Base-by-base conservation (phyloP, 345 rosid species). In the Arabidopsis suecica region DNA sequence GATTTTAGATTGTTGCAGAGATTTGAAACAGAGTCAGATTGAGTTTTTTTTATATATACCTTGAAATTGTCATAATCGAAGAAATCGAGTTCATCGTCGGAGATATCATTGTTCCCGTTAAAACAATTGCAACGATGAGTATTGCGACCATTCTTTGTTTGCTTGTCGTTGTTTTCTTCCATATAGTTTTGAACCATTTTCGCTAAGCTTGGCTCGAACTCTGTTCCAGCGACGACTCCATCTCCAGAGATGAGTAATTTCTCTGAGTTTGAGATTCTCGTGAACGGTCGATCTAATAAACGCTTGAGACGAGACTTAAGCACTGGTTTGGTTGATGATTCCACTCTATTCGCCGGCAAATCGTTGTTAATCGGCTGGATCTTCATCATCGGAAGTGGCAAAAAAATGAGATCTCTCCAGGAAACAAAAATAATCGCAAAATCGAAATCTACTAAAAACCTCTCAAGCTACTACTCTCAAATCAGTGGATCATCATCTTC, bases 101-200 rank as follows among this genome's bases (percentile, higher is more conserved):
- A 89, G 83, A 91, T 89, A 59, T 86, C 96, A 12, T 82, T 89
- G 72, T 83, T 89, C 4, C 88, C 90, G 73, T 88, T 89, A 41
- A 94, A 94, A 85, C 97, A 91, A 71, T 90, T 91, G 82, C 96
- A 87, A 82, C 98, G 78, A 61, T 40, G 88, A 61, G 85, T 84
- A 28, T 28, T 28, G 4, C 93, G 88, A 61, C 85, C 85, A 57
- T 82, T 82, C 74, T 82, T 86, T 1, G 76, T 73, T 58, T 80
- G 93, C 88, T 86, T 91, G 80, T 94, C 97, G 86, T 82, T 86
- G 76, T 74, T 82, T 66, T 88, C 96, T 65, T 94, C 98, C 34
- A 94, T 87, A 79, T 85, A 94, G 61, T 62, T 91, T 57, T 82
- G 91, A 11, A 93, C 96, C 98, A 94, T 85, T 80, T 89, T 94